Evolutionary conservation across 257 asterid genomes (phyloP).

Genomic region (Eustoma russellianum): DNA sequence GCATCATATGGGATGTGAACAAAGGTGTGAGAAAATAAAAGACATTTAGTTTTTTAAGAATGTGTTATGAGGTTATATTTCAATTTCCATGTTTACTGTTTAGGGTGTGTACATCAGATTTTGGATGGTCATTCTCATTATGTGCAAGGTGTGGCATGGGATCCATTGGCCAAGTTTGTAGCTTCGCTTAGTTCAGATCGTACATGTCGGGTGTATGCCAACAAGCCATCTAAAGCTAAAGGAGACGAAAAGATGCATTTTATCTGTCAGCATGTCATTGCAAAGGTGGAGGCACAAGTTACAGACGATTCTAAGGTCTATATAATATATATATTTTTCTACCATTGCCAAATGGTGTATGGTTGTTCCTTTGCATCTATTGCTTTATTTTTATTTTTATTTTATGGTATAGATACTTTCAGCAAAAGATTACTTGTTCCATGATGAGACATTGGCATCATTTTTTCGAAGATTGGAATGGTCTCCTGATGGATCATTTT

Average conservation of each 20-base stretch:
- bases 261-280: constrained; percentile 75
- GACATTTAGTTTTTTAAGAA: background rate
- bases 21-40: constrained; percentile 39
- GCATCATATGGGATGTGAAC: constrained; percentile 89
- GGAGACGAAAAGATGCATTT: constrained; percentile 67
- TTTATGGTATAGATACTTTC: constrained; percentile 37
- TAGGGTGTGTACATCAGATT: constrained; percentile 84
- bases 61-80: background rate
- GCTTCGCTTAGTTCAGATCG: constrained; percentile 97
- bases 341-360: background rate
- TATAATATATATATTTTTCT: background rate
- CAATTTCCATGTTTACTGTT: constrained; percentile 6
- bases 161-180: constrained; percentile 72
- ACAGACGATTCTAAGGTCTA: constrained; percentile 82
- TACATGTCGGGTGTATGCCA: constrained; percentile 72
- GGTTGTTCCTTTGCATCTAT: constrained; percentile 1
- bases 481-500: constrained; percentile 97
- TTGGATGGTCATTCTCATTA: constrained; percentile 90
- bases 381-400: background rate
- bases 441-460: constrained; percentile 93
- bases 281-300: constrained; percentile 53
- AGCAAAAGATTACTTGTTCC: constrained; percentile 72
- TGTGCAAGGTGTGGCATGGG: constrained; percentile 99
- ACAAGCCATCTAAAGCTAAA: constrained; percentile 71
- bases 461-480: constrained; percentile 94